Evolutionary conservation across 2,329 filamentous ascomycete species (phyloP), one percentile per base, ranked within the genome.

Genomic region (Diaporthe vexans): DNA sequence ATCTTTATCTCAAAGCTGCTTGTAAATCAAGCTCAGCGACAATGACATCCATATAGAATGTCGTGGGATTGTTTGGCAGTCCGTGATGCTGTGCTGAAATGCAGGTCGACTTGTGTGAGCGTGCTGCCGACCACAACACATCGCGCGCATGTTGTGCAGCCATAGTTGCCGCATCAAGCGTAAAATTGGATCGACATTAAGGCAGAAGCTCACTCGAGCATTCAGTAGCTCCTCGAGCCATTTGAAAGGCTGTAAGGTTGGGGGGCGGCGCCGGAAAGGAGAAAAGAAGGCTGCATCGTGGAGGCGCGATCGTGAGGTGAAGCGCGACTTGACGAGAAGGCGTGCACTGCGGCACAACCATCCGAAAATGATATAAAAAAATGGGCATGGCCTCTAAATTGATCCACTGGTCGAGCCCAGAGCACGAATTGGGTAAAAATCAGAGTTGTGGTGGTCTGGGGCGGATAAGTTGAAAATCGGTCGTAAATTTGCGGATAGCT

Each of bases 401-500:
- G 68, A 74, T 71, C 61, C 67, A 48, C 43, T 24, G 74, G 35
- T 72, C n/a, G 74, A 33, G 40, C 35, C 15, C 19, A 56, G 52
- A 59, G 65, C 26, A 56, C 35, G 58, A 71, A 57, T 24, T 69
- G 72, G 29, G n/a, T 26, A 40, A 72, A 68, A 56, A 26, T 46
- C 35, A 17, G 9, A 68, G 11, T 13, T 71, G 74, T 68, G 67
- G 74, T 74, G 74, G 68, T 6, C 68, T 75, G 68, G 72, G 46
- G 33, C 52, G 59, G 10, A n/a, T 61, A 72, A 61, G 15, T 29
- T 43, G 59, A 72, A 74, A 69, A 43, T 46, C 46, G 59, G 29
- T 56, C 68, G 58, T 37, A n/a, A 72, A 69, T 40, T 26, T 74
- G 74, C 58, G 74, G 74, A 75, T 75, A 75, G 74, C 74, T 72